Base-by-base conservation (phyloP, 2,329 filamentous ascomycete species). In the Arachnomyces sp. region DNA sequence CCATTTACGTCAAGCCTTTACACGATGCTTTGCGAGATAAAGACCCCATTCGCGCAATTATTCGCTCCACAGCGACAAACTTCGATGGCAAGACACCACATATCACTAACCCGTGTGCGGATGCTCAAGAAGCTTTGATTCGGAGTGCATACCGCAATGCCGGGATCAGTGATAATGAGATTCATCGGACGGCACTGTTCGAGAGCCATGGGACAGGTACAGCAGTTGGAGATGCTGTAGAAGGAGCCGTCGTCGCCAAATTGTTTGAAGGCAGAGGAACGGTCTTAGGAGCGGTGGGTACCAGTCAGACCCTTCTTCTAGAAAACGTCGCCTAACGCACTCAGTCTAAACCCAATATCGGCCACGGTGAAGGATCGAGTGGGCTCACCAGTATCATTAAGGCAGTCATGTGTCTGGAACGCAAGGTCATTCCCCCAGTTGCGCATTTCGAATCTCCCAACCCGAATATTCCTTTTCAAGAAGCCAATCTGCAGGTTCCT, bases 31-130 rank as follows among this genome's bases (percentile, higher is more conserved):
- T 72, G 7, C 49, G 52, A 14, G 64, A 68, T 21, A 56, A 59
- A 3, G 63, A 73, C 45, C 54, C 55, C 1, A 66, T 73, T 18
- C 57, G 64, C 3, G 64, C 63, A 2, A 51, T 73, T 3, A 69
- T 73, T 21, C 52, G 61, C 16, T 59, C 52, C 0, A 63, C 59
- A 9, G 67, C 60, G 8, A 50, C 60, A 4, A 72, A 70, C 42
- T 60, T 66, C 40, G 68, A 73, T 43, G 71, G 71, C 2, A 56
- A 56, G 13, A 70, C 69, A 0, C 54, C 61, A 5, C 66, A 68
- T 1, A 67, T 73, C 18, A 68, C 68, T 0, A 55, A 66, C 36
- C 71, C 71, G 0, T 71, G 45, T 37, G 39, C 44, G 1, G 48
- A 52, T 3, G 52, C 60, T 0, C 65, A 68, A 38, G 59, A 57